Evolutionary conservation across 2,329 filamentous ascomycete genomes (phyloP).

Genomic region (Reticulascus tulasneorum): DNA sequence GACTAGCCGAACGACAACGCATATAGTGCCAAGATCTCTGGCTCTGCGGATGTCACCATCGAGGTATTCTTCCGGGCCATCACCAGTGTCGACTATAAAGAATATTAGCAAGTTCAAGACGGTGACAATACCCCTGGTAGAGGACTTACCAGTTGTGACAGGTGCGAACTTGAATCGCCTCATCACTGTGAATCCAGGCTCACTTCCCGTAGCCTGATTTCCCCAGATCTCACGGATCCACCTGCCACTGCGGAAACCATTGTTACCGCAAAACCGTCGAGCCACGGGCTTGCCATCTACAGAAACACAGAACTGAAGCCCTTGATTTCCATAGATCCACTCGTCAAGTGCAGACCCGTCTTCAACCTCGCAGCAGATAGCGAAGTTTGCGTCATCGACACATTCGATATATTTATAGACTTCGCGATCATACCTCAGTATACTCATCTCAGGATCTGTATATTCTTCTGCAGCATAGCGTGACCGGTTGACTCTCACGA

Average conservation of each 20-base stretch:
- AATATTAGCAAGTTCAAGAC: not conserved
- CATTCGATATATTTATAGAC: conserved; percentile 26
- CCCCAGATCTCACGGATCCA: conserved; percentile 1
- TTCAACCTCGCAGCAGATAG: conserved; percentile 14
- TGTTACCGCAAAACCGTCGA: conserved; percentile 4
- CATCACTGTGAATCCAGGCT: conserved; percentile 4
- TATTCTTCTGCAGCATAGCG: conserved; percentile 4
- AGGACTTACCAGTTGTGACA: conserved; percentile 21
- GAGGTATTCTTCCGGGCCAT: too few species aligned
- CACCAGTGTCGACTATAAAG: conserved; percentile 16
- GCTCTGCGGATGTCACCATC: conserved; percentile 9
- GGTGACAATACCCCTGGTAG: not conserved
- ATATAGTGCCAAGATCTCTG: conserved; percentile 21
- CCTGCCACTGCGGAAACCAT: not conserved
- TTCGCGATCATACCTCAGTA: conserved; percentile 2
- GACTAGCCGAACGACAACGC: conserved; percentile 16
- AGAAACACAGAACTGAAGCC: conserved; percentile 10
- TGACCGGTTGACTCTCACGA: conserved; percentile 1
- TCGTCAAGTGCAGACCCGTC: conserved; percentile 13
- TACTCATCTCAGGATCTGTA: conserved; percentile 3
- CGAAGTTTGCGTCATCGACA: conserved; percentile 20
- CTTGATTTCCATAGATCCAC: conserved; percentile 20
- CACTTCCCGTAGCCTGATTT: not conserved
- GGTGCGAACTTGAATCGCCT: conserved; percentile 21
- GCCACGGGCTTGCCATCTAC: conserved; percentile 21